Base-by-base conservation (phyloP, 2,329 filamentous ascomycete species). In the Colletotrichum sp. region DNA sequence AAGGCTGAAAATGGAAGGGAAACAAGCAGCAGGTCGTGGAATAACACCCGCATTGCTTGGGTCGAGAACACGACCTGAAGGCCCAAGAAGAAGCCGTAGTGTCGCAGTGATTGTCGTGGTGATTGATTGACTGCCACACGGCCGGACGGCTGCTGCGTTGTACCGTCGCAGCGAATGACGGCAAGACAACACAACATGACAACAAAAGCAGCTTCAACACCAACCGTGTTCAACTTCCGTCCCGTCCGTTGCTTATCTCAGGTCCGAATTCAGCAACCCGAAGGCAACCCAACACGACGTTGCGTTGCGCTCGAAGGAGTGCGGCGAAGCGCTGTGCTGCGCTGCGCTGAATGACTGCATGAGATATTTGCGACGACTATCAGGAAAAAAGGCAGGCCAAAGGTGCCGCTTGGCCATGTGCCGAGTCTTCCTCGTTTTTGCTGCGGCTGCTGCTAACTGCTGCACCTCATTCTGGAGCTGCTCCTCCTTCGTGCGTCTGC, bases 171-270 rank as follows among this genome's bases (percentile, higher is more conserved):
- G 64, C 74, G 74, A 76, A 76, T 74, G 15, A 55, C 59, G 64
- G 34, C 44, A 59, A 76, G 70, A 68, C 74, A 76, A 69, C 73
- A 73, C 73, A 73, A 73, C 73, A 36, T 68, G 55, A 67, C 69
- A 76, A 67, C 63, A 67, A 49, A 12, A 49, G 3, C 44, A 13
- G 44, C n/a, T 21, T 34, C 32, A 28, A 68, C 8, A n/a, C 57
- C 57, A 69, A 44, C 64, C 28, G 8, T 28, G 34, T 39, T 18
- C 52, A 57, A 57, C 52, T 26, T n/a, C 52, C 66, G 52, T 32
- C 39, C 52, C 32, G 21, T 39, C 39, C 49, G 6, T 34, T 59
- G 16, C 55, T n/a, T 28, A 66, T 34, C 24, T 60, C 32, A 30
- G 21, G 10, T 26, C 16, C 24, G 15, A 30, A 59, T 60, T 10